Percentiles rank a stretch among this genome's conserved stretches.
Conservation (phyloP, 2,329 filamentous ascomycete genomes). For the Ceratocystis eucalypticola region DNA sequence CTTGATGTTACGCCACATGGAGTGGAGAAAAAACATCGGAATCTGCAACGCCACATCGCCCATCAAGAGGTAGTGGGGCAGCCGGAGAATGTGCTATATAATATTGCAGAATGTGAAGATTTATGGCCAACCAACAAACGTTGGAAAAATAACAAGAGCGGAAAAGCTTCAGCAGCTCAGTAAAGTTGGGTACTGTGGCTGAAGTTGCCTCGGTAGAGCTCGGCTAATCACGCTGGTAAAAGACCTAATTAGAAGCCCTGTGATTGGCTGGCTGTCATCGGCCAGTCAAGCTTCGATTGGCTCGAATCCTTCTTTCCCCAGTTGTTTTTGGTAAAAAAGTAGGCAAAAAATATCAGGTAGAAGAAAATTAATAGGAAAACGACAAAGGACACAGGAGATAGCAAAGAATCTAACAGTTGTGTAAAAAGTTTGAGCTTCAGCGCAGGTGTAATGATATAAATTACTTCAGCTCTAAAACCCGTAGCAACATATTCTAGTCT, state of each 20-base stretch:
- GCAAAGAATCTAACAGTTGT: background rate
- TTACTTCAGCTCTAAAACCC: background rate
- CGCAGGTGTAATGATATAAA: background rate
- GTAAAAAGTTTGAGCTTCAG: background rate
- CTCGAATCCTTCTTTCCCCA: slow-evolving; percentile 12
- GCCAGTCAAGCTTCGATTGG: slow-evolving; percentile 13
- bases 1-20: background rate
- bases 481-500: background rate
- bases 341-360: slow-evolving; percentile 10
- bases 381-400: background rate
- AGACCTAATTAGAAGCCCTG: slow-evolving; percentile 13
- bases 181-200: slow-evolving; percentile 9
- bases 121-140: background rate
- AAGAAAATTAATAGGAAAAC: background rate
- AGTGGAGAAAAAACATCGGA: background rate
- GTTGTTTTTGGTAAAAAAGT: slow-evolving; percentile 12
- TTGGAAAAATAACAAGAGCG: background rate
- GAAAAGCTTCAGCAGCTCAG: background rate
- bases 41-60: background rate
- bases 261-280: slow-evolving; percentile 18
- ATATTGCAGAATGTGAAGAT: background rate
- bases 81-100: too few species aligned
- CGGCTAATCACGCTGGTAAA: slow-evolving; percentile 17
- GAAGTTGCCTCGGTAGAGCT: slow-evolving; percentile 19
- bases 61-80: too few species aligned